Evolutionary conservation across 2,329 filamentous ascomycete species (phyloP).

Genomic region (Monosporascus sp.): DNA sequence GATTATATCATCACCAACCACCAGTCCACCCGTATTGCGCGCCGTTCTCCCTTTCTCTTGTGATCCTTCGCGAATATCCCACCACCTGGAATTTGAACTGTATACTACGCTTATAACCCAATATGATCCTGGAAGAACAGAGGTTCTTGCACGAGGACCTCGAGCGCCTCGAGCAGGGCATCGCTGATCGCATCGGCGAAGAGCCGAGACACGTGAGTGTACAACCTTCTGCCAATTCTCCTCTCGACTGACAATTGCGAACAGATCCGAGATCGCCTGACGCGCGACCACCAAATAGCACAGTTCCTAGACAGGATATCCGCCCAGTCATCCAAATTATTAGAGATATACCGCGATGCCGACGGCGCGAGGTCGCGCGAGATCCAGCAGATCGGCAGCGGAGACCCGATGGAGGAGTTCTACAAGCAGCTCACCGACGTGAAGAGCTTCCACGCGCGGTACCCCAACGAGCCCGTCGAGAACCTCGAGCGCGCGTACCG

Average conservation of each 20-base stretch:
- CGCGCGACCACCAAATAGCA: constrained; percentile 86
- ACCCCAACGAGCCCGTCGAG: constrained; percentile 91
- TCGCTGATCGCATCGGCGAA: constrained; percentile 81
- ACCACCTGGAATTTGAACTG: no score
- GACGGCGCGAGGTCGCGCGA: constrained; percentile 69
- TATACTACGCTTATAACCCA: constrained; percentile 8
- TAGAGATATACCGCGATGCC: constrained; percentile 79
- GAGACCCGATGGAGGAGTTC: constrained; percentile 86
- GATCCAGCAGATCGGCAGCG: constrained; percentile 75
- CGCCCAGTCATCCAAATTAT: constrained; percentile 72
- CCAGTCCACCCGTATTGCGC: no score
- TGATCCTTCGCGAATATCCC: neutral
- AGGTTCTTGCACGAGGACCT: constrained; percentile 93
- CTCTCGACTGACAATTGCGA: constrained; percentile 16
- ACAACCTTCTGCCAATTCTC: neutral
- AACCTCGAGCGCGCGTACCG: constrained; percentile 93
- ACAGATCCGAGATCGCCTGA: constrained; percentile 81
- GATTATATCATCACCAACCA: neutral
- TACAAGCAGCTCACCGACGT: constrained; percentile 78
- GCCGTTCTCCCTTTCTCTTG: neutral
- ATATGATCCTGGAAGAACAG: constrained; percentile 87
- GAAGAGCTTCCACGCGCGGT: constrained; percentile 82
- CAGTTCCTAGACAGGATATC: constrained; percentile 85
- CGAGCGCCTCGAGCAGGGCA: constrained; percentile 89
- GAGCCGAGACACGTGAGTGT: constrained; percentile 77